These are phyloP conservation scores for Drechslerella coelobrocha DNA, from an alignment of 2,329 filamentous ascomycete genomes.

Conservation along the genomic window DNA sequence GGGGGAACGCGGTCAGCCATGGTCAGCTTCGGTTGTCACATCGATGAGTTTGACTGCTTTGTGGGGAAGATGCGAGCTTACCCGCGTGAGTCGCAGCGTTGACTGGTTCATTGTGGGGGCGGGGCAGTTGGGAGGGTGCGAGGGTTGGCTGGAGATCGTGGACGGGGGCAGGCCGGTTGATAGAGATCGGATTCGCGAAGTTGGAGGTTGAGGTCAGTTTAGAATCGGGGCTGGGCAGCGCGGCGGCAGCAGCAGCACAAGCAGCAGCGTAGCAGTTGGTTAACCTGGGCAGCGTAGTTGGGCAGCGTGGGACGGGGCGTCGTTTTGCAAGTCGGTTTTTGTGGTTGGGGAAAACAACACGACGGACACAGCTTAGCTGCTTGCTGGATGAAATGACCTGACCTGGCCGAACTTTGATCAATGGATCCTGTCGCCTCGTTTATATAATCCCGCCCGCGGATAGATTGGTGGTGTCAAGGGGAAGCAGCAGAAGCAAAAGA, in stretches of 20 bases:
- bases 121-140: not conserved
- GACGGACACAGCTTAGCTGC: no score
- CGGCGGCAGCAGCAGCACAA: no score
- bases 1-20: constrained; percentile 57
- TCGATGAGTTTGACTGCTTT: not conserved
- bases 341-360: not conserved
- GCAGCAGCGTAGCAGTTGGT: no score
- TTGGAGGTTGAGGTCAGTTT: no score
- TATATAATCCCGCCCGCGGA: no score
- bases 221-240: no score
- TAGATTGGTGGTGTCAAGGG: no score
- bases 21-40: constrained; percentile 30
- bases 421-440: constrained; percentile 7
- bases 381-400: no score
- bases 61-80: constrained; percentile 59
- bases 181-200: not conserved
- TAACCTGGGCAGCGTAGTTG: no score
- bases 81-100: constrained; percentile 85
- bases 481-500: no score
- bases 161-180: not conserved
- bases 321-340: not conserved
- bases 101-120: constrained; percentile 77
- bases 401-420: no score
- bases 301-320: not conserved
- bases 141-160: no score